These are phyloP conservation scores for Phyllosticta capitalensis DNA, from an alignment of 2,329 filamentous ascomycete species.

Conservation along the genomic window DNA sequence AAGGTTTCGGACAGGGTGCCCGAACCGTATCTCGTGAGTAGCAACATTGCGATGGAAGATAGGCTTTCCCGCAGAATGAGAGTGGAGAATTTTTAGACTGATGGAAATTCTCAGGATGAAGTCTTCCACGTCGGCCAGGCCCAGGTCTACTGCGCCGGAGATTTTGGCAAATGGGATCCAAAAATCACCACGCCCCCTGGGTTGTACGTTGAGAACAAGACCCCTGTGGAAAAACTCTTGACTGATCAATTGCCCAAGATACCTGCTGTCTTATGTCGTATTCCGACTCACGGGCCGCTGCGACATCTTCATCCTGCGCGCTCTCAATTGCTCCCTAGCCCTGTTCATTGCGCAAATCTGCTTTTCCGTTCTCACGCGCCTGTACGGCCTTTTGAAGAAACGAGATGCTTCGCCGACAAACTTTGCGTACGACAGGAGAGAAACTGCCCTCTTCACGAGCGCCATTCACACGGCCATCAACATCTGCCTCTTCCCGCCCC, in stretches of 20 bases:
- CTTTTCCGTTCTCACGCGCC: constrained; percentile 8
- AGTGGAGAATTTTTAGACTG: background rate
- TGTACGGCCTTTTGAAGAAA: constrained; percentile 7
- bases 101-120: constrained; percentile 54
- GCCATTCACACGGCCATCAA: constrained; percentile 61
- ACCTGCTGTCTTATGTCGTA: constrained; percentile 32
- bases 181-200: constrained; percentile 97
- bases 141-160: constrained; percentile 70
- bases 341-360: constrained; percentile 10
- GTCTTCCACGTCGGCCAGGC: constrained; percentile 87
- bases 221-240: constrained; percentile 40
- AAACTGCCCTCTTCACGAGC: constrained; percentile 23
- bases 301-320: constrained; percentile 27
- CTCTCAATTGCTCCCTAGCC: constrained; percentile 23
- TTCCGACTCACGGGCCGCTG: constrained; percentile 30
- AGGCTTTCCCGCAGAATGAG: background rate
- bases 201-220: constrained; percentile 39
- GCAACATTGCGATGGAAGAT: background rate
- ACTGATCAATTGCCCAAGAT: constrained; percentile 25
- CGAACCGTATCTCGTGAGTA: constrained; percentile 49
- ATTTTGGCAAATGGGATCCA: constrained; percentile 76
- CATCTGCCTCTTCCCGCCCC: constrained; percentile 71
- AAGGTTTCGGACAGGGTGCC: constrained; percentile 41
- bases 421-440: constrained; percentile 13
- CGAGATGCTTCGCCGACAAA: background rate